phyloP scores from a whole-genome alignment of 2,329 filamentous ascomycete species.

The Epichloe elymi region DNA sequence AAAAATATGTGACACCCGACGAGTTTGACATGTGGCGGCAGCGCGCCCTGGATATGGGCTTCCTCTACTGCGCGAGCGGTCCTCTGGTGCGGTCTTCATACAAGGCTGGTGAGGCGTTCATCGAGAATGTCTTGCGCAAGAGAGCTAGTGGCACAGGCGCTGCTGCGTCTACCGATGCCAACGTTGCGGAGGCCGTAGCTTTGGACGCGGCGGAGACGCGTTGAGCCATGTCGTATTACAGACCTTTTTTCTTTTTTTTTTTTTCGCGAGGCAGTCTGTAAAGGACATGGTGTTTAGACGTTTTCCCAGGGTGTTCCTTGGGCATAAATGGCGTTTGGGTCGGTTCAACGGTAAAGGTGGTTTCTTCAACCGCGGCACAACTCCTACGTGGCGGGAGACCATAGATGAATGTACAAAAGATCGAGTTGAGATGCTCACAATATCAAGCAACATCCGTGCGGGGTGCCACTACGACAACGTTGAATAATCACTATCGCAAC shows the following conservation, averaged over 20 bases:
- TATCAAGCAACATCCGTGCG: background rate
- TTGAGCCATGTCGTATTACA: background rate
- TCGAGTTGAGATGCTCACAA: background rate
- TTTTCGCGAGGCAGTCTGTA: background rate
- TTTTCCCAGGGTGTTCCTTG: background rate
- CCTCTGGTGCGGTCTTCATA: slow-evolving; percentile 90
- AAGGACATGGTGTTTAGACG: slow-evolving; percentile 7
- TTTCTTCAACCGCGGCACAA: slow-evolving; percentile 16
- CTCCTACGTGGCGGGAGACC: background rate
- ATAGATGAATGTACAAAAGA: background rate
- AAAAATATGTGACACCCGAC: slow-evolving; percentile 85
- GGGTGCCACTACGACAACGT: background rate
- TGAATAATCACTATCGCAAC: background rate
- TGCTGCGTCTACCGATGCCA: slow-evolving; percentile 12
- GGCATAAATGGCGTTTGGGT: slow-evolving; percentile 7
- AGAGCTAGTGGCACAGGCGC: slow-evolving; percentile 35
- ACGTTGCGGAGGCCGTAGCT: slow-evolving; percentile 26
- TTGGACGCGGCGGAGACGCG: slow-evolving; percentile 20
- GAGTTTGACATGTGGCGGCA: slow-evolving; percentile 86
- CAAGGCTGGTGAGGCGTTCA: slow-evolving; percentile 96
- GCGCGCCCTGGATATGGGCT: slow-evolving; percentile 85
- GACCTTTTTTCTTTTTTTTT: too few species aligned
- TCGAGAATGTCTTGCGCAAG: slow-evolving; percentile 94
- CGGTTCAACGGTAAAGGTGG: slow-evolving; percentile 16
- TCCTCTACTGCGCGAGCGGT: slow-evolving; percentile 90